Conservation (phyloP, 768 basidiomycete species). For the Leccinellum rugosiceps region DNA sequence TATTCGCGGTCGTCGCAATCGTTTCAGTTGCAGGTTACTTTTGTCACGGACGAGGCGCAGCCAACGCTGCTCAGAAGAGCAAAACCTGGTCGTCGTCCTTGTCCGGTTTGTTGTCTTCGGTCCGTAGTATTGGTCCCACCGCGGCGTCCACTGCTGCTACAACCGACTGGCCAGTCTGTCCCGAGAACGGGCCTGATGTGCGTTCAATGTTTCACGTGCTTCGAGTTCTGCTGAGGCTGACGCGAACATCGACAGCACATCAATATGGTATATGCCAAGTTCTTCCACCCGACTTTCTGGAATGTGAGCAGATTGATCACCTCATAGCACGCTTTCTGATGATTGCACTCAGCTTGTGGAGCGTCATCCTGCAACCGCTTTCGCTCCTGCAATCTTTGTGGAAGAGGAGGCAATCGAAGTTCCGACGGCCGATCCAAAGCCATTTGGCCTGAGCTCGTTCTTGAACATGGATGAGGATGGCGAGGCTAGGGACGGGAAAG, state of each 20-base stretch:
- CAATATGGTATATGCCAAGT: conserved; percentile 20
- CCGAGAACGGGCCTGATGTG: conserved; percentile 14
- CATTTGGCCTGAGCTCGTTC: conserved; percentile 13
- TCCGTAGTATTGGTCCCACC: background rate
- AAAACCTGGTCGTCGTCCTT: conserved; percentile 9
- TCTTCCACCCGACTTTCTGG: conserved; percentile 22
- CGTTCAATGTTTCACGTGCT: background rate
- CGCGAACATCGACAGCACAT: conserved; percentile 5
- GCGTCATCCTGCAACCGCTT: conserved; percentile 12
- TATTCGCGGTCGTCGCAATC: conserved; percentile 12
- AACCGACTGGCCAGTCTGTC: background rate
- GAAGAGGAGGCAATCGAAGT: conserved; percentile 15
- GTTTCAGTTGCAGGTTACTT: conserved; percentile 18
- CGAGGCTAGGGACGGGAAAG: background rate
- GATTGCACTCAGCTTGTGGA: conserved; percentile 9
- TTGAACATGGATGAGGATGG: conserved; percentile 11
- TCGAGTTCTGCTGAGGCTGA: background rate
- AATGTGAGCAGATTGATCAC: conserved; percentile 4
- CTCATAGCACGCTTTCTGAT: background rate
- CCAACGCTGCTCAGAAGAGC: background rate
- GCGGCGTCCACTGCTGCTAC: background rate
- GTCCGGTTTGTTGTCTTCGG: conserved; percentile 3
- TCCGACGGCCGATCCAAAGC: conserved; percentile 1
- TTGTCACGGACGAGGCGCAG: conserved; percentile 2
- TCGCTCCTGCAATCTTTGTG: conserved; percentile 16